phyloP scores from a whole-genome alignment of 1,139 yeast genomes.

The Geotrichum fermentans region DNA sequence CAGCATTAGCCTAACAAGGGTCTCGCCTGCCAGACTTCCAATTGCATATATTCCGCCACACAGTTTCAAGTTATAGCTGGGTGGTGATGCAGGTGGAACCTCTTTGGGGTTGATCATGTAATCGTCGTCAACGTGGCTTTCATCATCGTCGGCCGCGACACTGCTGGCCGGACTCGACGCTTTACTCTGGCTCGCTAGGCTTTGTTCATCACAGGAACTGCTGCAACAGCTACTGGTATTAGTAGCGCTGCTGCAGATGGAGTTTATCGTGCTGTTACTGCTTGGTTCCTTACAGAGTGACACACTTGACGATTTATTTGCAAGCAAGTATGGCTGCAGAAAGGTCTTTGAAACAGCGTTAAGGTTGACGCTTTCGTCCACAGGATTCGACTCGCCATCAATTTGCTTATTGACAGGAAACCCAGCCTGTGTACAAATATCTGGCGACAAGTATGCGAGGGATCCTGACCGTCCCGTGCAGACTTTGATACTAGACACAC shows the following conservation, averaged over 20 bases:
- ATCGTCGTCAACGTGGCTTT: too few species aligned
- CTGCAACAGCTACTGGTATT: conserved; percentile 4
- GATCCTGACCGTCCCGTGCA: conserved; percentile 34
- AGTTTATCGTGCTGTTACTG: not conserved
- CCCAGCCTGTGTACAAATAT: conserved; percentile 16
- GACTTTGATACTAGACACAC: conserved; percentile 24
- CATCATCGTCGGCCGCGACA: not conserved
- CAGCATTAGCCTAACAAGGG: conserved; percentile 33
- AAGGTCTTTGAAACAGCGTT: conserved; percentile 11
- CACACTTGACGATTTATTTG: too few species aligned
- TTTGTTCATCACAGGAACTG: conserved; percentile 1
- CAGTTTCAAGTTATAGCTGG: conserved; percentile 10
- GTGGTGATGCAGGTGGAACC: too few species aligned
- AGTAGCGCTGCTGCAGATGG: not conserved
- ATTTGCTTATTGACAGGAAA: not conserved
- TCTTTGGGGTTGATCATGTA: not conserved
- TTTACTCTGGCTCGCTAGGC: not conserved
- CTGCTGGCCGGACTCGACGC: conserved; percentile 6
- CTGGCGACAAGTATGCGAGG: conserved; percentile 25
- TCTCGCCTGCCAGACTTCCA: conserved; percentile 37
- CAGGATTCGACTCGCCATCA: not conserved
- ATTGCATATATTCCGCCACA: conserved; percentile 27
- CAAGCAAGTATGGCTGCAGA: conserved; percentile 11
- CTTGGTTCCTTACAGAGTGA: not conserved
- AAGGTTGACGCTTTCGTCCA: conserved; percentile 1